These are phyloP conservation scores for Ligustrum vulgare DNA, from an alignment of 257 asterid genomes.

Conservation along the genomic window DNA sequence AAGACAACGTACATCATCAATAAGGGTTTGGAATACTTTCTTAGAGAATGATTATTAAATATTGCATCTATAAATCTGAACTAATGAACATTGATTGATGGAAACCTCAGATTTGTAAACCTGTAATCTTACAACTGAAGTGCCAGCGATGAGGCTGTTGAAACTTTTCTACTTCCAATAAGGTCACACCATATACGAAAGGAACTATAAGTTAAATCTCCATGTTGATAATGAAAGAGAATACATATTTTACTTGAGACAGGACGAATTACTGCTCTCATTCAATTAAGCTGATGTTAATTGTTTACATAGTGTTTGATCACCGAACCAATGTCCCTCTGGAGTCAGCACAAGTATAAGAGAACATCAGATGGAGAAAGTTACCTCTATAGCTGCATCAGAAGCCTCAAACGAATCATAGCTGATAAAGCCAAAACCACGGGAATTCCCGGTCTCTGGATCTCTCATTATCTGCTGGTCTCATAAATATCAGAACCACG, in stretches of 20 bases:
- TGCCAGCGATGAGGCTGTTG: neutral
- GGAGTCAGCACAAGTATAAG: conserved; percentile 18
- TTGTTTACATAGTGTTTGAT: neutral
- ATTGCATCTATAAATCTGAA: neutral
- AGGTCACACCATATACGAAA: neutral
- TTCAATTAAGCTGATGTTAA: neutral
- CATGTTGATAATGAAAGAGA: conserved; percentile 3
- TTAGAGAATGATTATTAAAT: neutral
- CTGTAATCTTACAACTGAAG: neutral
- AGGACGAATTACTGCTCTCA: conserved; percentile 2
- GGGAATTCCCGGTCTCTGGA: conserved; percentile 94
- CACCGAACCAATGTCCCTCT: neutral
- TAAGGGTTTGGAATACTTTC: neutral
- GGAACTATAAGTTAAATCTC: neutral
- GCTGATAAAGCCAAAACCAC: conserved; percentile 95
- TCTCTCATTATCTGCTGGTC: conserved; percentile 89
- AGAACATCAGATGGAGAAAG: conserved; percentile 1
- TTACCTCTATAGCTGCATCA: conserved; percentile 96
- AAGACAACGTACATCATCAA: neutral
- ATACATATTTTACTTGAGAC: neutral
- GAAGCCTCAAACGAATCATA: conserved; percentile 98
- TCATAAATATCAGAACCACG: conserved; percentile 6
- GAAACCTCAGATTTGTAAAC: neutral
- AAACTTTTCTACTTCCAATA: neutral
- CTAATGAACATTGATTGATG: neutral